Conservation (phyloP, 1,284 basidiomycete species). For the Trametes pubescens region DNA sequence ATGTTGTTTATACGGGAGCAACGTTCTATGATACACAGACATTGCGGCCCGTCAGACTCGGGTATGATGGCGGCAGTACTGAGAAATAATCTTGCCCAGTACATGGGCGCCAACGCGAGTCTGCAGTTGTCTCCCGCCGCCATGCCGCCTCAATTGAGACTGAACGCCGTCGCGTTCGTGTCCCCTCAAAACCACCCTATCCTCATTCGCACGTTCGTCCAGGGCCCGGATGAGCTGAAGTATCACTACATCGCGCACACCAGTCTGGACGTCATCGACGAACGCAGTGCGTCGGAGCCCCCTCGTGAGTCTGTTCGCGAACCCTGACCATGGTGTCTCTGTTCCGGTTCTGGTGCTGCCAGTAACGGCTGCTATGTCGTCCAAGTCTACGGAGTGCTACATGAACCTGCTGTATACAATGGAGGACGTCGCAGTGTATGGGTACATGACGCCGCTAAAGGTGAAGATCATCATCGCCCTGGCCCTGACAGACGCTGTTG, state of each 20-base stretch:
- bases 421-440: constrained; percentile 86
- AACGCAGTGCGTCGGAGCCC: constrained; percentile 54
- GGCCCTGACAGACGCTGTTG: constrained; percentile 77
- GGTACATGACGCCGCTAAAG: constrained; percentile 82
- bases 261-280: constrained; percentile 81
- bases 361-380: constrained; percentile 57
- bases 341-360: constrained; percentile 7
- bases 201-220: constrained; percentile 72
- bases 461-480: constrained; percentile 82
- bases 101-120: constrained; percentile 1
- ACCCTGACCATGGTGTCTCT: constrained; percentile 14
- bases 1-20: no score
- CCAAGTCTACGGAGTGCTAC: constrained; percentile 76
- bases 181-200: constrained; percentile 84
- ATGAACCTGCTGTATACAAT: constrained; percentile 80
- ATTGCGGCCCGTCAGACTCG: no score
- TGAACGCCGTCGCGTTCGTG: constrained; percentile 83
- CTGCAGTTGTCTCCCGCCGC: constrained; percentile 1
- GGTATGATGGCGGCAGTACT: no score
- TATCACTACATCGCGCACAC: constrained; percentile 87
- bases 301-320: constrained; percentile 16
- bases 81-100: no score
- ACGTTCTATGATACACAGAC: no score
- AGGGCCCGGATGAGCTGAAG: constrained; percentile 70
- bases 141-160: constrained; percentile 70